phyloP scores from a whole-genome alignment of 2,329 filamentous ascomycete genomes.

The Plectosphaerella cucumerina region DNA sequence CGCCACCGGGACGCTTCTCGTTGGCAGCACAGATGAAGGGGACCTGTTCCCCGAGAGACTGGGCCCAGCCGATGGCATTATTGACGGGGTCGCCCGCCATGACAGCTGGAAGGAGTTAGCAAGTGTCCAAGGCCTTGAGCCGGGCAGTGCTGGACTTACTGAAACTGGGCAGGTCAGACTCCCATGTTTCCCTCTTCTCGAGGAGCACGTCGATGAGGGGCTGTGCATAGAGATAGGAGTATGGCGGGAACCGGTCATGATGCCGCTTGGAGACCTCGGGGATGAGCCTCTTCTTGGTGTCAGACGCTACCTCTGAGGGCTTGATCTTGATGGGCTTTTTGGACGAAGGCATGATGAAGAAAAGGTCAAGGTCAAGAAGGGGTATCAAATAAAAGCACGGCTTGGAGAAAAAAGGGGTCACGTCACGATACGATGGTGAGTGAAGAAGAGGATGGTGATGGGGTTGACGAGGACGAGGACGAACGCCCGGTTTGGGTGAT shows the following conservation, averaged over 20 bases:
- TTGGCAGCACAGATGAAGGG: conserved; percentile 72
- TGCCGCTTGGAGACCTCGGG: conserved; percentile 58
- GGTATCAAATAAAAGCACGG: not conserved
- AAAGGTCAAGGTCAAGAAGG: not conserved
- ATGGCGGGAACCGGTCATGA: conserved; percentile 48
- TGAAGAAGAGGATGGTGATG: not conserved
- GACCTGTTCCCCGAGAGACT: conserved; percentile 26
- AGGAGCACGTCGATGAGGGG: conserved; percentile 42
- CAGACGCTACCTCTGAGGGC: conserved; percentile 66
- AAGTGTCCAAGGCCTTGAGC: not conserved
- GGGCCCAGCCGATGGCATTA: conserved; percentile 53
- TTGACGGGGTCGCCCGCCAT: conserved; percentile 56
- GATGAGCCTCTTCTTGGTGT: conserved; percentile 68
- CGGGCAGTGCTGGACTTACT: conserved; percentile 2
- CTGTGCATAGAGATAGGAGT: conserved; percentile 55
- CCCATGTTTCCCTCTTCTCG: conserved; percentile 21
- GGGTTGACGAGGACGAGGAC: not conserved
- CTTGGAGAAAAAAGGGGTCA: too few relatives aligned
- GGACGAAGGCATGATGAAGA: conserved; percentile 9
- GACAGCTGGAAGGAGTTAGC: conserved; percentile 23
- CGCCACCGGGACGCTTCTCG: conserved; percentile 72
- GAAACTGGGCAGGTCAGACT: conserved; percentile 10
- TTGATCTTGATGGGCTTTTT: conserved; percentile 49
- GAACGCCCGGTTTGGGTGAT: too few relatives aligned
- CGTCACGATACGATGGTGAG: not conserved